Conservation (phyloP, 2,329 filamentous ascomycete genomes). For the Hypoxylon sp. region DNA sequence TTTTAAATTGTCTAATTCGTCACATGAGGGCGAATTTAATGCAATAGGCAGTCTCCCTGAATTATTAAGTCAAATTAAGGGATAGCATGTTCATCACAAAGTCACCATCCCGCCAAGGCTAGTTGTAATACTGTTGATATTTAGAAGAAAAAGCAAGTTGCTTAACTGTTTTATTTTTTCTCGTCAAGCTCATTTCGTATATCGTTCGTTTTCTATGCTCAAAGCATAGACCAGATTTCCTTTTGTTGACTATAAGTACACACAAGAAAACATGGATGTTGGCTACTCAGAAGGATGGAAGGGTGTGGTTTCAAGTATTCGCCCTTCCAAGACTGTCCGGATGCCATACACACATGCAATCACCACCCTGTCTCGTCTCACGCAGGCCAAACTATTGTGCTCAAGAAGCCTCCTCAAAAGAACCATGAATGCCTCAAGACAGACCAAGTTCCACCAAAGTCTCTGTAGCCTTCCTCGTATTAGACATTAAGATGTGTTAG, state of each 20-base stretch:
- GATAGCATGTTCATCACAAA: too few species aligned
- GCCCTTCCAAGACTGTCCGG: too few species aligned
- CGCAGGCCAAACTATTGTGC: constrained; percentile 12
- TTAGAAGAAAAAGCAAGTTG: too few species aligned
- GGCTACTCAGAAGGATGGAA: constrained; percentile 13
- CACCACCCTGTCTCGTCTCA: too few species aligned
- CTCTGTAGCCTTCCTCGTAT: constrained; percentile 29
- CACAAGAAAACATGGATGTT: constrained; percentile 19
- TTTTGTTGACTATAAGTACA: constrained; percentile 29
- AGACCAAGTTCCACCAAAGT: background rate
- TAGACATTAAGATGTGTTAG: constrained; percentile 43
- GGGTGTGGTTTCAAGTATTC: background rate
- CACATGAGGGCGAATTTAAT: too few species aligned
- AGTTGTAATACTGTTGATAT: too few species aligned
- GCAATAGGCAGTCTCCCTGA: too few species aligned
- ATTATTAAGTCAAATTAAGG: too few species aligned
- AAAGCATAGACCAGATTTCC: constrained; percentile 1
- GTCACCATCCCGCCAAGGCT: too few species aligned
- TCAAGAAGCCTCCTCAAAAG: background rate
- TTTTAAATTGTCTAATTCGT: too few species aligned
- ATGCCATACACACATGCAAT: too few species aligned
- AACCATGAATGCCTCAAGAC: background rate
- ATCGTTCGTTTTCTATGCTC: too few species aligned
- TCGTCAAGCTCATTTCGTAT: constrained; percentile 17
- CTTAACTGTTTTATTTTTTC: constrained; percentile 2